Base-by-base conservation (phyloP, 495 filamentous ascomycete species). In the Hypoxylon trugodes region DNA sequence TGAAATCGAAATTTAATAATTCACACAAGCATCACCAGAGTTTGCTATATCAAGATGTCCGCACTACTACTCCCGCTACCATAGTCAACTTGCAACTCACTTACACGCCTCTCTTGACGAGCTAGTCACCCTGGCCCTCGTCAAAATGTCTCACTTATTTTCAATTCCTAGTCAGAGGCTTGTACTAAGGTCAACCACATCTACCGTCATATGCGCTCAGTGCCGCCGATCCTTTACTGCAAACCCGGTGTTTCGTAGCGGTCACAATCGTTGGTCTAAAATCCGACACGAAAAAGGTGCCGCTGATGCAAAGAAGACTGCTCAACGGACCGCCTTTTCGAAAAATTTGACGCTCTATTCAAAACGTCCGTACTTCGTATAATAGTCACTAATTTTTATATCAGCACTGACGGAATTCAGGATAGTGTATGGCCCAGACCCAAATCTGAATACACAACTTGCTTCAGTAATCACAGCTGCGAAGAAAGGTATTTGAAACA, bases 251-350 rank as follows among this genome's bases (percentile, higher is more conserved):
- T 61, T 79, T 5, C 74, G 75, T 25, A 90, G 90, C 38, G 93
- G 93, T 28, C 92, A 97, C 76, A 96, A 86, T 73, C 87, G 89
- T 71, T 99, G 95, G 95, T 90, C 91, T 30, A 95, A 93, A 62
- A 97, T 97, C 76, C 90, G 87, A 64, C 96, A 99, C 72, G 91
- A 93, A 76, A 99, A 99, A 74, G 90, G 85, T 33, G 89, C 86
- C 64, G 86, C 86, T 61, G 93, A 97, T 76, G 73, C 72, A 9
- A 80, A 79, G 63, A 89, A 85, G 68, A 84, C 74, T 52, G 65
- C 74, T 12, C 65, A 77, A 51, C 77, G 85, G 6, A 73, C 67
- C 16, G 35, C 61, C 22, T 77, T 84, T 62, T 50, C 81, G 32
- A 75, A 84, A 41, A 76, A 81, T 54, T 81, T 91, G 57, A 69